Conservation (phyloP, 176 grass and related monocot species). For the Stipa capillata region DNA sequence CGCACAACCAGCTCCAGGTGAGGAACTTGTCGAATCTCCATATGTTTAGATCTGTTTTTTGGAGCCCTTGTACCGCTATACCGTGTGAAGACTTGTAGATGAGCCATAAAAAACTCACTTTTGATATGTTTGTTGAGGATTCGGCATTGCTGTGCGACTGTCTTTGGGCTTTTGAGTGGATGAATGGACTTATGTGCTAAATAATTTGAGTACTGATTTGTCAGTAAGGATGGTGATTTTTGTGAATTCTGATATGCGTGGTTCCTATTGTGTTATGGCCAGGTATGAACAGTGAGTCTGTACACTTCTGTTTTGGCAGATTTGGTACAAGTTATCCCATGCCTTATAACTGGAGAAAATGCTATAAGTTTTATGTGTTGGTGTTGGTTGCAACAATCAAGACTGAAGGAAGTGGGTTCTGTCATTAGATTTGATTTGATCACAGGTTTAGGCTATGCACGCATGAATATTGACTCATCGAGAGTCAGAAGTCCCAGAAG, state of each 20-base stretch:
- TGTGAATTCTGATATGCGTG: neutral
- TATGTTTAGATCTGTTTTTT: slow-evolving; percentile 2
- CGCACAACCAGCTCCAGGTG: slow-evolving; percentile 79
- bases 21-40: neutral
- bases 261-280: neutral
- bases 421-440: neutral
- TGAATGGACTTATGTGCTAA: neutral
- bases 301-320: neutral
- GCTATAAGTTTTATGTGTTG: neutral
- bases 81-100: neutral
- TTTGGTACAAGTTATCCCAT: neutral
- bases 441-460: neutral
- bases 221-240: neutral
- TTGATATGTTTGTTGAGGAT: neutral
- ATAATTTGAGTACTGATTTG: neutral
- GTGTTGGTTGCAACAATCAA: neutral
- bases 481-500: neutral
- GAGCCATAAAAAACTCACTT: neutral
- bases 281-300: neutral
- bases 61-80: neutral
- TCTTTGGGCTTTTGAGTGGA: neutral
- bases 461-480: neutral
- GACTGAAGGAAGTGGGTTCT: neutral
- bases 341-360: neutral
- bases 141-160: neutral